Evolutionary conservation across 2,329 filamentous ascomycete species (phyloP).

Genomic region (Ophiostoma sp.): DNA sequence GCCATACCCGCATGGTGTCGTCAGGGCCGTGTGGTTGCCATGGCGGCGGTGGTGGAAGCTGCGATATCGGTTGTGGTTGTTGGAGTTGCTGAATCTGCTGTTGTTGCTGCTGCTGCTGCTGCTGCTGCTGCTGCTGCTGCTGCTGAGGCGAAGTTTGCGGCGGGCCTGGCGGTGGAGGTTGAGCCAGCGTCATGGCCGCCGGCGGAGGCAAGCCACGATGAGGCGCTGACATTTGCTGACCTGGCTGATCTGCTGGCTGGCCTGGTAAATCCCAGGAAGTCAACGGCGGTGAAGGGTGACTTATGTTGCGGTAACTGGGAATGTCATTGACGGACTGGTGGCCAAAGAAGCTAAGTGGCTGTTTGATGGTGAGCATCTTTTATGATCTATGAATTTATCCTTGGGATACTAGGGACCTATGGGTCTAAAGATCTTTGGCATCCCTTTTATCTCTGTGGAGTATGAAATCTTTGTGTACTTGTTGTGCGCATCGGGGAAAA

Average conservation of each 20-base stretch:
- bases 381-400: slow-evolving; percentile 20
- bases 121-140: not conserved
- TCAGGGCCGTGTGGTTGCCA: slow-evolving; percentile 53
- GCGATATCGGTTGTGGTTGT: slow-evolving; percentile 22
- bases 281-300: slow-evolving; percentile 51
- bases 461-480: not conserved
- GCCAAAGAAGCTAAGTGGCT: slow-evolving; percentile 55
- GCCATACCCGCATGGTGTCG: slow-evolving; percentile 67
- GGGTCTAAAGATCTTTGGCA: no score
- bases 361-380: slow-evolving; percentile 59
- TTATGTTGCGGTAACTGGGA: slow-evolving; percentile 53
- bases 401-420: no score
- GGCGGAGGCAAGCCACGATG: slow-evolving; percentile 66
- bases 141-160: slow-evolving; percentile 29
- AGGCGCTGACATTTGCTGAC: slow-evolving; percentile 61
- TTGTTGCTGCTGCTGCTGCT: not conserved
- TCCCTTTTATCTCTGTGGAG: not conserved
- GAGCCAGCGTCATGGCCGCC: slow-evolving; percentile 58
- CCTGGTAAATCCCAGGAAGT: slow-evolving; percentile 20
- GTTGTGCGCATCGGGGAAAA: slow-evolving; percentile 29
- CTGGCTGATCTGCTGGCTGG: slow-evolving; percentile 20
- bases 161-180: slow-evolving; percentile 36
- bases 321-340: slow-evolving; percentile 59
- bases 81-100: slow-evolving; percentile 13
- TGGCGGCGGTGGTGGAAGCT: slow-evolving; percentile 26